These are phyloP conservation scores for Nitzschia putrida DNA, from an alignment of 108 stramenopile genomes.

Conservation along the genomic window DNA sequence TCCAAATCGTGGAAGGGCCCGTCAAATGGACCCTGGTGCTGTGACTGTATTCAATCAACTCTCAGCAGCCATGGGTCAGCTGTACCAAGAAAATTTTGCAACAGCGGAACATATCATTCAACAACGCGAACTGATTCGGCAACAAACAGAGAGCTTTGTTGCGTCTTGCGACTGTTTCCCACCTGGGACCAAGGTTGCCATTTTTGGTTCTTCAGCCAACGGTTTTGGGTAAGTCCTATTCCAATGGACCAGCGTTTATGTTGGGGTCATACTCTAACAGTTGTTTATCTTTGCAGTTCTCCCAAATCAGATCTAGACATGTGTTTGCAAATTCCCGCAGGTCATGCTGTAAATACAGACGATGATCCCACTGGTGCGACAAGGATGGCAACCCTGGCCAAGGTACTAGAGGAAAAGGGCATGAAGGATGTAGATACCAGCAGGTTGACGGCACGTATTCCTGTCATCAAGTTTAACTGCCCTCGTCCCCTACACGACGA, in stretches of 20 bases:
- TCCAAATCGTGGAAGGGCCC: slow-evolving; percentile 22
- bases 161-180: slow-evolving; percentile 70
- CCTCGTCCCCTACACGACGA: slow-evolving; percentile 38
- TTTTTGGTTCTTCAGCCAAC: slow-evolving; percentile 89
- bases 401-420: slow-evolving; percentile 64
- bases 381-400: slow-evolving; percentile 78
- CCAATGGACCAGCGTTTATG: not conserved
- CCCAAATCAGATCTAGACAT: slow-evolving; percentile 87
- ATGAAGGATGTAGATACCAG: slow-evolving; percentile 87
- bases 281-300: slow-evolving; percentile 22
- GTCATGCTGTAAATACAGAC: slow-evolving; percentile 36
- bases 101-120: slow-evolving; percentile 58
- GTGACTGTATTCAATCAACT: slow-evolving; percentile 65
- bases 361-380: slow-evolving; percentile 63
- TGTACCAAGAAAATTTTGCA: slow-evolving; percentile 44
- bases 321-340: slow-evolving; percentile 73
- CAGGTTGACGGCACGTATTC: slow-evolving; percentile 95
- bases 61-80: slow-evolving; percentile 63
- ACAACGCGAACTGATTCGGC: slow-evolving; percentile 68
- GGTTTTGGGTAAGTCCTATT: slow-evolving; percentile 74
- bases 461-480: slow-evolving; percentile 91
- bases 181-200: slow-evolving; percentile 69
- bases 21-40: slow-evolving; percentile 45
- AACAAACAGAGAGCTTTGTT: slow-evolving; percentile 58
- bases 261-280: not conserved